Base-by-base conservation (phyloP, 2,329 filamentous ascomycete species). In the Chalaropsis ovoidea region DNA sequence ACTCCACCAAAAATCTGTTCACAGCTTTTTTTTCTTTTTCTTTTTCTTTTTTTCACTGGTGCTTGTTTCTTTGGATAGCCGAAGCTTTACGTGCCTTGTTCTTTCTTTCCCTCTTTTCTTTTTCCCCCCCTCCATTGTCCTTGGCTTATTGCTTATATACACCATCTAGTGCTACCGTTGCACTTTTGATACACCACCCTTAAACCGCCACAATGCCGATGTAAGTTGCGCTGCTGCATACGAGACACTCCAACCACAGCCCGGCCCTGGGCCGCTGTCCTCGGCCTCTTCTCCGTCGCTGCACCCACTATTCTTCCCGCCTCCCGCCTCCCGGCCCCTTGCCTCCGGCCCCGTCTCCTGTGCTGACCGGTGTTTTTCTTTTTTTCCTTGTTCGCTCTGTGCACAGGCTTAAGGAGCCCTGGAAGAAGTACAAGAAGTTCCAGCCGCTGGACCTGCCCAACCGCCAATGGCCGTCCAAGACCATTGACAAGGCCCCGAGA, bases 381-480 rank as follows among this genome's bases (percentile, higher is more conserved):
- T 19, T 35, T 3, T 15, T 22, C 61, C 19, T 66, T 49, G 61
- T 63, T 35, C 19, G 69, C 35, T 39, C 35, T 7, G 35, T 39
- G 35, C 35, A 39, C 35, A 86, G 83, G 86, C 86, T 91, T 75
- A 83, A 87, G 72, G 85, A 90, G 71, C 87, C 88, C 49, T 90
- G 82, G 70, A 86, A 80, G 71, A 92, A 92, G 76, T 92, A 92
- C 80, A 85, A 82, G 75, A 78, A 78, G 64, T 91, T 90, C 74
- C 79, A 80, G 71, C 70, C 74, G 27, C 52, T 75, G 31, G 76
- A 88, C 72, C 78, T 90, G 49, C 83, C 85, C 35, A 79, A 90
- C 74, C 81, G 88, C 45, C 84, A 88, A 87, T 95, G 91, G 91
- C 91, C 91, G 11, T 83, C 82, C 73, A 92, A 89, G 78, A 84